A percentile compares a stretch with the other conserved stretches of the same genome.
These are phyloP conservation scores for Dinochytrium kinnereticum DNA, from an alignment of 371 early-diverging fungal genomes.

Conservation along the genomic window DNA sequence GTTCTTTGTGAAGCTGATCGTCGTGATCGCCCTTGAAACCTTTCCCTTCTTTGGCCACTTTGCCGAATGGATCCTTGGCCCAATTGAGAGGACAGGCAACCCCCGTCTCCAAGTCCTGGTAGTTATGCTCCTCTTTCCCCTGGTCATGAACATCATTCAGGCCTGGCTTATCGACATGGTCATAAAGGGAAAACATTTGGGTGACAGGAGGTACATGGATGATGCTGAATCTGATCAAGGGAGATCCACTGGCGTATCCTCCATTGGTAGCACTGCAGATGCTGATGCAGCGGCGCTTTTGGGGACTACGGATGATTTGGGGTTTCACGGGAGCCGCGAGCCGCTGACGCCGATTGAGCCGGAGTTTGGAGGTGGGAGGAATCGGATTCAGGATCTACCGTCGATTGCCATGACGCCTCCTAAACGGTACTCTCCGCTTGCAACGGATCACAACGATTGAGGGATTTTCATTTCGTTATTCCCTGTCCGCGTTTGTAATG, in stretches of 20 bases:
- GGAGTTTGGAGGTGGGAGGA: neutral
- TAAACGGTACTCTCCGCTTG: neutral
- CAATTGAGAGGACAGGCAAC: conserved; percentile 22
- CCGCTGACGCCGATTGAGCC: conserved; percentile 10
- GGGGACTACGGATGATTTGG: neutral
- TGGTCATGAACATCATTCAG: conserved; percentile 52
- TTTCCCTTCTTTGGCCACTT: conserved; percentile 42
- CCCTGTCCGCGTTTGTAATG: neutral
- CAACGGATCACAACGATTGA: neutral
- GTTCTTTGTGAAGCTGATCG: conserved; percentile 46
- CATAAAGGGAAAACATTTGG: conserved; percentile 40
- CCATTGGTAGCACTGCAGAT: neutral
- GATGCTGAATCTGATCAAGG: conserved; percentile 1
- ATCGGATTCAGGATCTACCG: neutral
- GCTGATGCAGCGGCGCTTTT: conserved; percentile 1
- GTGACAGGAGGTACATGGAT: conserved; percentile 2
- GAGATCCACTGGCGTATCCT: neutral
- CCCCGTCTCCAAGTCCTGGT: conserved; percentile 43
- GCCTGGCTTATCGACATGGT: conserved; percentile 51
- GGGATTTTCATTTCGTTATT: too few species aligned
- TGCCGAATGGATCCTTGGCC: conserved; percentile 35
- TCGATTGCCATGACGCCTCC: conserved; percentile 11
- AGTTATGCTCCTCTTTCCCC: conserved; percentile 53
- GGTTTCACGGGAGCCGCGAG: conserved; percentile 11
- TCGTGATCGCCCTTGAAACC: conserved; percentile 34